Evolutionary conservation across 2,329 filamentous ascomycete genomes (phyloP), one percentile per base, ranked within the genome.

Genomic region (Pseudogymnoascus sp.): DNA sequence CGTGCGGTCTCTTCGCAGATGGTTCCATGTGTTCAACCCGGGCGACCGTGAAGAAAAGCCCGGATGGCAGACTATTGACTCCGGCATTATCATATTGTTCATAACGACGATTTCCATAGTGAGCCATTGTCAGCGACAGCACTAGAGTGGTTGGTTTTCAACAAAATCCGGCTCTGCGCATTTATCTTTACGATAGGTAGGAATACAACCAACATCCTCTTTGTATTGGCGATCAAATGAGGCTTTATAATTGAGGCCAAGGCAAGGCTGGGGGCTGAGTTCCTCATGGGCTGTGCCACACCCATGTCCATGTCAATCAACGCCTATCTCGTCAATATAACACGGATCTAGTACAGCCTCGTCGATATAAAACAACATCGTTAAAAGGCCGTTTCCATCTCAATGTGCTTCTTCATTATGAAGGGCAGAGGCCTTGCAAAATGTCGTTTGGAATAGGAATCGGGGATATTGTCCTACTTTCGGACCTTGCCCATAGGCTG

Each of bases 381-480:
- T 12, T n/a, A 50, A 50, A 50, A n/a, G 44, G 6, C 14, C 23
- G 12, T 5, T n/a, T 10, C 23, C 5, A 50, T 50, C 40, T 11
- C 40, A 50, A 16, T 18, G 21, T 25, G 42, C 21, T 2, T 23
- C 44, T 28, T 50, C 4, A 6, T n/a, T 28, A n/a, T 5, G 8
- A 8, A 10, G 4, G 14, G n/a, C 6, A 50, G 18, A 3, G 6
- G 21, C 4, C 21, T 25, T 25, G 7, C 44, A 50, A 50, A 60
- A 63, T 63, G 61, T 63, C 61, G 16, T 63, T 63, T 40, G 44
- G 61, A 18, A 59, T 63, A 40, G 38, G 37, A 12, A 60, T 63
- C 16, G 61, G 47, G 18, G 61, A 63, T 42, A 63, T 63, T 10
- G 33, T 60, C 44, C 23, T 60, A 21, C 23, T 63, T 35, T 63